Evolutionary conservation across 805 yeast genomes (phyloP).

Genomic region (Torulaspora microellipsoides): DNA sequence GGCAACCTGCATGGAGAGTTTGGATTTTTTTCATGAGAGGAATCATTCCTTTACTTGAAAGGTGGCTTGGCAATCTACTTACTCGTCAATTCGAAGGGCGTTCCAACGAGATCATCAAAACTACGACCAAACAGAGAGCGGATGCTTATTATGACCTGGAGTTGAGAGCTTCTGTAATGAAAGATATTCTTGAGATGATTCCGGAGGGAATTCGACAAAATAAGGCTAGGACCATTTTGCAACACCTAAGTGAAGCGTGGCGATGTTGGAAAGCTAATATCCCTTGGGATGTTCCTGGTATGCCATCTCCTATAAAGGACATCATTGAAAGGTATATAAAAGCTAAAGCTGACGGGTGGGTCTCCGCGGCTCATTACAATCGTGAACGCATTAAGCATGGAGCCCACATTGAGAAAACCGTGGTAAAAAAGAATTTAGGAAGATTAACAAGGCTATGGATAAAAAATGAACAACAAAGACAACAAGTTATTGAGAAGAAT

Average conservation of each 20-base stretch:
- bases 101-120: constrained; percentile 85
- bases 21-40: constrained; percentile 94
- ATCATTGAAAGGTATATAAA: constrained; percentile 86
- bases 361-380: constrained; percentile 86
- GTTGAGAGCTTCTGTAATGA: constrained; percentile 88
- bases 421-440: constrained; percentile 89
- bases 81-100: constrained; percentile 97
- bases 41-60: constrained; percentile 79
- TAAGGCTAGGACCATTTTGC: constrained; percentile 81
- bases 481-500: constrained; percentile 66
- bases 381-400: constrained; percentile 85
- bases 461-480: constrained; percentile 87
- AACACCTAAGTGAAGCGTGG: constrained; percentile 98
- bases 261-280: constrained; percentile 99
- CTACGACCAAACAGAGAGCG: constrained; percentile 90
- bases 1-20: constrained; percentile 99
- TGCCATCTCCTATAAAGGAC: constrained; percentile 84
- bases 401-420: constrained; percentile 90
- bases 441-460: constrained; percentile 89
- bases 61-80: constrained; percentile 90
- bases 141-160: constrained; percentile 95
- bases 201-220: constrained; percentile 90
- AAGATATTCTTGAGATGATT: constrained; percentile 93
- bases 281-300: constrained; percentile 96
- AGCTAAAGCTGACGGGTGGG: constrained; percentile 97